Conservation (phyloP, 1,139 yeast species). For the Kodamaea fungicola region DNA sequence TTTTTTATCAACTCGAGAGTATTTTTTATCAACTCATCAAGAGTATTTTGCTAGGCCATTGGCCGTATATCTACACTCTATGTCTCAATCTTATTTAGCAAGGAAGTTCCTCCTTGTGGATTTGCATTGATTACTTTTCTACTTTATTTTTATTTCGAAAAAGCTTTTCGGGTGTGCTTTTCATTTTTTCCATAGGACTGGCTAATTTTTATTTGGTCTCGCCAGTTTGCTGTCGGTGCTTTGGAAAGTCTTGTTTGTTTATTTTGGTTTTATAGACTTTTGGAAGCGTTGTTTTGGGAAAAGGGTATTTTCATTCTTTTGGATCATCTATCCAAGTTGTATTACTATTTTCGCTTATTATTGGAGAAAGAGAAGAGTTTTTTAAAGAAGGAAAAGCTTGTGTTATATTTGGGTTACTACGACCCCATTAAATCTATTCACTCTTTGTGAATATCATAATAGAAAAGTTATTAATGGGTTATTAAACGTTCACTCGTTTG, state of each 20-base stretch:
- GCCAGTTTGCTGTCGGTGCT: constrained; percentile 4
- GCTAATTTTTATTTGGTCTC: constrained; percentile 4
- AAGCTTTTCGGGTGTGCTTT: constrained; percentile 8
- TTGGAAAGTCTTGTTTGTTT: constrained; percentile 6
- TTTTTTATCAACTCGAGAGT: too few relatives aligned
- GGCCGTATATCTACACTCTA: constrained; percentile 14
- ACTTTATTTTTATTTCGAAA: constrained; percentile 1
- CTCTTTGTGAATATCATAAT: constrained; percentile 10
- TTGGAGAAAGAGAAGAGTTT: constrained; percentile 10
- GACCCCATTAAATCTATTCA: neutral
- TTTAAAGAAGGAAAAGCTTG: constrained; percentile 8
- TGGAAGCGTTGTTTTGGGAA: constrained; percentile 10
- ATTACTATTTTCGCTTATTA: constrained; percentile 13
- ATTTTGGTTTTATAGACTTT: constrained; percentile 10
- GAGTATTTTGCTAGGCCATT: too few relatives aligned
- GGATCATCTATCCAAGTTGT: constrained; percentile 10
- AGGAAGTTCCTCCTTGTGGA: constrained; percentile 9
- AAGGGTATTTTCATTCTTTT: constrained; percentile 9
- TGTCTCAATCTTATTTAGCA: constrained; percentile 30
- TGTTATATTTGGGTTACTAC: constrained; percentile 1
- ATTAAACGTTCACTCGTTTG: constrained; percentile 5
- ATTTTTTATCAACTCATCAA: too few relatives aligned
- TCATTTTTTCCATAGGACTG: constrained; percentile 8
- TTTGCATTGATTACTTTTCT: constrained; percentile 23
- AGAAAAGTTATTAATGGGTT: constrained; percentile 32